These are phyloP conservation scores for Croton setiger DNA, from an alignment of 441 rosid genomes.

Conservation along the genomic window DNA sequence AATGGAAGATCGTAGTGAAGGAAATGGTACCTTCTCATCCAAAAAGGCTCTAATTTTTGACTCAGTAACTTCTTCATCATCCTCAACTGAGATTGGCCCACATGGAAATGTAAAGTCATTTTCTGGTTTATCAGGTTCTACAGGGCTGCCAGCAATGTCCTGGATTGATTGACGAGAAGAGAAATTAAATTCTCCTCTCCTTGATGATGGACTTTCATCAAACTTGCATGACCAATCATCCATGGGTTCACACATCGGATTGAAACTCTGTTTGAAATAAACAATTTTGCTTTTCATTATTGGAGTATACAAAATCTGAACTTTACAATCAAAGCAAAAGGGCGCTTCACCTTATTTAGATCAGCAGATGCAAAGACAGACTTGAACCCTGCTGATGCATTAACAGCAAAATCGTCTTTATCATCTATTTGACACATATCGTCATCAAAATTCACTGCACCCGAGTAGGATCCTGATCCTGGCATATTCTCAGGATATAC, in stretches of 20 bases:
- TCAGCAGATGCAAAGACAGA: slow-evolving; percentile 51
- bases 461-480: slow-evolving; percentile 34
- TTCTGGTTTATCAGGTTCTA: slow-evolving; percentile 35
- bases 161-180: slow-evolving; percentile 33
- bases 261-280: slow-evolving; percentile 65
- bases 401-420: slow-evolving; percentile 57
- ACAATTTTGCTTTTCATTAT: slow-evolving; percentile 17
- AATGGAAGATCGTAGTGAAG: slow-evolving; percentile 1
- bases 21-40: slow-evolving; percentile 69
- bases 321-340: slow-evolving; percentile 16
- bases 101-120: slow-evolving; percentile 41
- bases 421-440: slow-evolving; percentile 83
- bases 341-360: slow-evolving; percentile 58
- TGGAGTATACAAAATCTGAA: slow-evolving; percentile 16
- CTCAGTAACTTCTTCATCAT: slow-evolving; percentile 90
- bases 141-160: slow-evolving; percentile 32
- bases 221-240: slow-evolving; percentile 51
- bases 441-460: slow-evolving; percentile 38
- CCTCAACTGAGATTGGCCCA: slow-evolving; percentile 54
- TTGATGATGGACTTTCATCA: slow-evolving; percentile 40
- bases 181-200: slow-evolving; percentile 35
- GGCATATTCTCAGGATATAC: slow-evolving; percentile 32
- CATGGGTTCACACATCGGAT: slow-evolving; percentile 72
- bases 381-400: slow-evolving; percentile 44
- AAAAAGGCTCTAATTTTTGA: slow-evolving; percentile 88